Evolutionary conservation across 805 yeast genomes (phyloP), one percentile per base, ranked within the genome.

Genomic region (Blastobotrys muscicola): DNA sequence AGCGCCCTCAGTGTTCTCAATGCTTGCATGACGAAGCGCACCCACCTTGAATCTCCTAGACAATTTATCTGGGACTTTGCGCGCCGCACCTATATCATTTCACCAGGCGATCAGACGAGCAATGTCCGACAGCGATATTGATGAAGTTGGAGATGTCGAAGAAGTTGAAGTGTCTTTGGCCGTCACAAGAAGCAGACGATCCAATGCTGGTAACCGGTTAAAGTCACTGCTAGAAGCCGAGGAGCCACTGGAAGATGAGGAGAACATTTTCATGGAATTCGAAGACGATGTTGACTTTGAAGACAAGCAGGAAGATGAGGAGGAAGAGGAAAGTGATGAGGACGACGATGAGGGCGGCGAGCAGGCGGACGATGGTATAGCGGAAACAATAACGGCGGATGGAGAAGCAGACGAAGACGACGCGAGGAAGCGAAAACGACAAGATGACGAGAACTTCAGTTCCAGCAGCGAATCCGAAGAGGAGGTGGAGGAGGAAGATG

Each of bases 161-260:
- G 50, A 49, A 13, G 49, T 43, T 29, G 62, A 14, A 31, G 36
- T 39, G 41, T 26, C 29, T 39, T 69, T 86, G 44, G 82, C 82
- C 52, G 77, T 83, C 14, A 81, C 94, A 2, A 74, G 97, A 48
- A 66, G 76, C 47, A 70, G 85, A 50, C 76, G 98, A 43, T 62
- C 86, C 36, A 92, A 90, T 64, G 98, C 98, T 1, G 98, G 98
- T 11, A 82, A 85, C 42, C 70, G 92, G 43, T 68, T 92, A 58
- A 76, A 76, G 54, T 77, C 78, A 45, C 70, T 92, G 47, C 66
- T 92, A 13, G 82, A 78, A 46, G 71, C 84, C 26, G 95, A 80
- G 52, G 83, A 76, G 49, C 81, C 76, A 38, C 58, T 66, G 10
- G 70, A 68, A 3, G 86, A 85, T 36, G 94, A 85, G 49, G 82